Evolutionary conservation across 2,329 filamentous ascomycete genomes (phyloP), one percentile per base, ranked within the genome.

Genomic region (Pseudocercospora macadamiae): DNA sequence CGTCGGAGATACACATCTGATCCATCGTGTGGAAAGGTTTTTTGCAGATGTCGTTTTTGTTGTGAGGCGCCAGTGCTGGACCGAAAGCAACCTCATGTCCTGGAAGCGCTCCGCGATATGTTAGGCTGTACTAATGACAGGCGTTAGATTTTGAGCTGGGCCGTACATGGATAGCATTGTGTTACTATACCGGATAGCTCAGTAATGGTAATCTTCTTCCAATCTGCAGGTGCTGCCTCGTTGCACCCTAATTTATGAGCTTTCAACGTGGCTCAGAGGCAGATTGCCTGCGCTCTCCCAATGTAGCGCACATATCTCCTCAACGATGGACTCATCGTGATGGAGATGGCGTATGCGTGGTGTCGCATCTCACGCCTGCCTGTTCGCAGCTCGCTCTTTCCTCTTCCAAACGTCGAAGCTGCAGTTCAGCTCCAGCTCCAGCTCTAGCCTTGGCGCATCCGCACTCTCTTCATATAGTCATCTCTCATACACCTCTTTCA

Each of bases 31-130:
- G 6, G 56, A 62, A 30, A 54, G 56, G 32, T 53, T 59, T 37
- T 57, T 62, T 23, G 56, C 48, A 21, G 54, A 59, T 30, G 44
- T 62, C 37, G 56, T 57, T 8, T 57, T 59, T 45, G 56, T 59
- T 25, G 47, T 55, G 48, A 42, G 56, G n/a, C 36, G 54, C 9
- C 49, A 34, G 16, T 54, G 39, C 23, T 57, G 56, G 34, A 49
- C 44, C 18, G 30, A 57, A 19, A 39, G 36, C 26, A 59, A 45
- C 28, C 42, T 47, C 3, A 28, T 47, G 42, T 47, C 23, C 23
- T 47, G 19, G 88, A 47, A 47, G 42, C 42, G 42, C 42, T 25
- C 42, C 19, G 42, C 42, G 23, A 47, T 47, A 26, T 47, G 23
- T 16, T 28, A 47, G 42, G 42, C 42, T 47, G 42, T 26, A 14